Conservation (phyloP, 1,284 basidiomycete genomes). For the Fistulinella cinereoalba region DNA sequence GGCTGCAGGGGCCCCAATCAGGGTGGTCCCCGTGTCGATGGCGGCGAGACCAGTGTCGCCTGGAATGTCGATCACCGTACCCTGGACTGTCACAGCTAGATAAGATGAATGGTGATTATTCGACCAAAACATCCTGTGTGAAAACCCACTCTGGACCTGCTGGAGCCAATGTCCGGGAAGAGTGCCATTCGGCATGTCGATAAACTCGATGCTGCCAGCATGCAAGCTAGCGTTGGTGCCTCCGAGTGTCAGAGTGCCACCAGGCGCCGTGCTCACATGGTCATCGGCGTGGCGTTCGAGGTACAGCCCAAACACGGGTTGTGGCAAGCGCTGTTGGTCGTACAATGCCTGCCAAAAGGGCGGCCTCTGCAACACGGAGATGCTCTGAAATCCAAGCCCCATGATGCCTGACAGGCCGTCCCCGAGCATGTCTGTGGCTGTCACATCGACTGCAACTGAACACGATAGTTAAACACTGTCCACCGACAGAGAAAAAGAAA, state of each 20-base stretch:
- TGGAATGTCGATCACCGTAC: constrained; percentile 43
- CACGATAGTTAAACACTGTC: not conserved
- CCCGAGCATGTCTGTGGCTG: constrained; percentile 39
- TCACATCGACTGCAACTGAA: constrained; percentile 34
- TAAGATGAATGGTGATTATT: constrained; percentile 7
- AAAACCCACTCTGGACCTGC: constrained; percentile 43
- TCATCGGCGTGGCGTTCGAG: constrained; percentile 44
- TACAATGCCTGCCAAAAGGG: constrained; percentile 71
- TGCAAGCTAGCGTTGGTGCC: constrained; percentile 65
- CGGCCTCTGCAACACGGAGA: constrained; percentile 50
- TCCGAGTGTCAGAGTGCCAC: constrained; percentile 71
- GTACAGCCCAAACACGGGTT: constrained; percentile 59
- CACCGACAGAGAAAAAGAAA: not conserved
- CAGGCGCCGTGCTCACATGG: constrained; percentile 42
- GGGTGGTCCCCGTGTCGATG: constrained; percentile 73
- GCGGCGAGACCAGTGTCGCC: constrained; percentile 45
- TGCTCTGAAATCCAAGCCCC: constrained; percentile 60
- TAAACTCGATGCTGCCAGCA: constrained; percentile 61
- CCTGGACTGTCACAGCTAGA: constrained; percentile 55
- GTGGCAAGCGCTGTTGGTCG: constrained; percentile 43
- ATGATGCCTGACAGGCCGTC: constrained; percentile 59
- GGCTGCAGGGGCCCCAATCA: constrained; percentile 59
- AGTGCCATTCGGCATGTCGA: constrained; percentile 35
- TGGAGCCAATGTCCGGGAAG: constrained; percentile 44
- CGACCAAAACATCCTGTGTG: not conserved